Evolutionary conservation across 139 green algal species (phyloP), one percentile per base, ranked within the genome.

Genomic region (Chlorella sorokiniana): DNA sequence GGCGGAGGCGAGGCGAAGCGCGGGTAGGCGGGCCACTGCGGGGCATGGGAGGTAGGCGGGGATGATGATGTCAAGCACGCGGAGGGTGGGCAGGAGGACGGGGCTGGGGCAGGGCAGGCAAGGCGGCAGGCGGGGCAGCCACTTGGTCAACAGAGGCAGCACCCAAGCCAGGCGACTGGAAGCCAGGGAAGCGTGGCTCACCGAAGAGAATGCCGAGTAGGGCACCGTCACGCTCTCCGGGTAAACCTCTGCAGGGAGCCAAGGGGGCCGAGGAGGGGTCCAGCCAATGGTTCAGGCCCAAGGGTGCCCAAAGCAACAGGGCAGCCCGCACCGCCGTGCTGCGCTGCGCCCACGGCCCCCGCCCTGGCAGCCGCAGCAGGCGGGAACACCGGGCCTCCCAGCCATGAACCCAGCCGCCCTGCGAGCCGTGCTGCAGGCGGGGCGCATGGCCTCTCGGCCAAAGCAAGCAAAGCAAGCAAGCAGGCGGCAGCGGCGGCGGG

Each of bases 1-100:
- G 77, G 76, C n/a, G 83, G 83, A 29, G 83, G 83, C 42, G 76
- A 84, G 16, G 33, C 22, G n/a, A 78, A 41, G 14, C 10, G 25
- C 20, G 61, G 44, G 38, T 56, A 45, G 27, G 74, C 74, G 33
- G 71, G 71, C 71, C 71, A 78, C 71, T 78, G 71, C 71, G 9
- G 14, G 16, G 5, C 23, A 45, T 9, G 69, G 45, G 40, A 35
- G n/a, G 70, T 1, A 35, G n/a, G 14, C 18, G 16, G 10, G 56
- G 18, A 16, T 38, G 23, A 4, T 38, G 67, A 44, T 9, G 67
- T 4, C 6, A 44, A 27, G 67, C 40, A 44, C 4, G 38, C 22
- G 40, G 67, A 9, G 16, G 9, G 1, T 16, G 40, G 23, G 67
- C 37, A 29, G 41, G n/a, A 41, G 18, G 4, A 7, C 16, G 16